Percentiles rank a stretch among this genome's conserved stretches.
Conservation (phyloP, 148 eudicot genomes). For the Rhododendron williamsianum region DNA sequence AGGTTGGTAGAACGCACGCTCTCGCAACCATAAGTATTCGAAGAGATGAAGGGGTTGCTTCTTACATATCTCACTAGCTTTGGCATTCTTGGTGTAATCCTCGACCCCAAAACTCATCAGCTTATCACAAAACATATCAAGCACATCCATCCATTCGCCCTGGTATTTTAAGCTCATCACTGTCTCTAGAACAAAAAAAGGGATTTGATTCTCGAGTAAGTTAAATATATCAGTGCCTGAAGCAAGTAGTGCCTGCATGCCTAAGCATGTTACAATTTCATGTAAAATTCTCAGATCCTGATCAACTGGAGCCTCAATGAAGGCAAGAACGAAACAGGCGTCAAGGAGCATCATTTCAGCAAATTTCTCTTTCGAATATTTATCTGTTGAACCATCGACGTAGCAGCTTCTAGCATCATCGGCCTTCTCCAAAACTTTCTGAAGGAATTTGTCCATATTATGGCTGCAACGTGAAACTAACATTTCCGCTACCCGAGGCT, state of each 20-base stretch:
- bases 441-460: not conserved
- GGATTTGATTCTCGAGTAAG: not conserved
- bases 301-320: not conserved
- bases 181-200: not conserved
- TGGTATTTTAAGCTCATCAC: not conserved
- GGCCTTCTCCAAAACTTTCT: not conserved
- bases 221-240: not conserved
- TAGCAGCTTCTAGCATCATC: not conserved
- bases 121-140: not conserved
- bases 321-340: not conserved
- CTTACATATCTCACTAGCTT: not conserved
- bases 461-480: not conserved
- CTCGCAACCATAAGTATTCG: not conserved
- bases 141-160: not conserved
- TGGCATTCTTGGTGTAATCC: too few species aligned
- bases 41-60: not conserved
- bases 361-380: not conserved
- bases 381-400: not conserved
- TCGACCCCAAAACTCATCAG: not conserved
- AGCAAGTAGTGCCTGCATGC: not conserved
- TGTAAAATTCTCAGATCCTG: too few species aligned
- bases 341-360: not conserved
- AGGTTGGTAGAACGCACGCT: too few species aligned
- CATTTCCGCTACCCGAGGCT: not conserved
- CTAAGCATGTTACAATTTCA: not conserved